These are phyloP conservation scores for Diversispora epigaea DNA, from an alignment of 192 early-diverging fungal species.

Conservation along the genomic window DNA sequence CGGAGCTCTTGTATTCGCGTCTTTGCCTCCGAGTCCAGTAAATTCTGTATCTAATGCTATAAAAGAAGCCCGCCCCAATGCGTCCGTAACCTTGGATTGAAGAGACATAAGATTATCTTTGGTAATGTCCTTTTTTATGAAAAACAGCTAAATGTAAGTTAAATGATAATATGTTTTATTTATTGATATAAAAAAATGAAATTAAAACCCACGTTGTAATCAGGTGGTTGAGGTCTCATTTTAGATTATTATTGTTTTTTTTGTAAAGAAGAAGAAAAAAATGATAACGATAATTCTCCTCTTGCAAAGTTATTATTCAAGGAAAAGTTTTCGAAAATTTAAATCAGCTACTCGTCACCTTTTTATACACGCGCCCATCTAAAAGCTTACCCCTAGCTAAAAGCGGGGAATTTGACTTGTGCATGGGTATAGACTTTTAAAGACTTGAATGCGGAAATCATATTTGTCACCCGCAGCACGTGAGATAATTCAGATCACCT, in stretches of 20 bases:
- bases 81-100: conserved; percentile 45
- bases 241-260: neutral
- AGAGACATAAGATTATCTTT: conserved; percentile 56
- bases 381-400: no score
- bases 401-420: no score
- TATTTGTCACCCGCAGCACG: no score
- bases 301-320: no score
- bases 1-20: conserved; percentile 40
- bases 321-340: no score
- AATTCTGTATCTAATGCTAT: conserved; percentile 92
- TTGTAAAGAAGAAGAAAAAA: no score
- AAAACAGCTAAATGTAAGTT: neutral
- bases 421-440: no score
- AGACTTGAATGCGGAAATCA: no score
- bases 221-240: neutral
- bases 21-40: conserved; percentile 68
- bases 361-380: no score
- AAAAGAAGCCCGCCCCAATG: conserved; percentile 61
- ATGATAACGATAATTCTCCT: no score
- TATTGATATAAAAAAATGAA: neutral
- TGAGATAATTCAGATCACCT: no score
- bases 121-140: conserved; percentile 59
- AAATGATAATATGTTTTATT: neutral
- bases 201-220: neutral
- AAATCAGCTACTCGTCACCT: no score